Evolutionary conservation across 2,329 filamentous ascomycete species (phyloP).

Genomic region (Metarhizium album): DNA sequence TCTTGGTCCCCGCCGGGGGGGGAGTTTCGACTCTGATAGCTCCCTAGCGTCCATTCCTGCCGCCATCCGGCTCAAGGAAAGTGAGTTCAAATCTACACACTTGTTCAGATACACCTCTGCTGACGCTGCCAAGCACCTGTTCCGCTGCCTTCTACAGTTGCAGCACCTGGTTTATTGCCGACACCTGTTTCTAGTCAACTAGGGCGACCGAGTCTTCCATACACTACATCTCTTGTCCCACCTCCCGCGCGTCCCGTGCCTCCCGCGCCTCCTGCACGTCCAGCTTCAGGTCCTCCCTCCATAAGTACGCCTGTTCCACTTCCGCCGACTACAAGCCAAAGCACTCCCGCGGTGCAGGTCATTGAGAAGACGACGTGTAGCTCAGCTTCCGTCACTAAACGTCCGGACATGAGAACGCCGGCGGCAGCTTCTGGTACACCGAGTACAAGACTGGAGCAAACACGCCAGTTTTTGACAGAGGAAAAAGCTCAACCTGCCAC

Average conservation of each 20-base stretch:
- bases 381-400: not conserved
- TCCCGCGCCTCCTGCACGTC: not conserved
- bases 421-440: not conserved
- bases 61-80: not conserved
- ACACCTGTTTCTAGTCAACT: not conserved
- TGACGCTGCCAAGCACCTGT: not conserved
- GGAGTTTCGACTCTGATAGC: not conserved
- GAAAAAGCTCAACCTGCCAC: not conserved
- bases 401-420: not conserved
- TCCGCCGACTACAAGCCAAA: not conserved
- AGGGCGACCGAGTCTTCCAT: not conserved
- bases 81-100: not conserved
- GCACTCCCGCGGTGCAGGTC: not conserved
- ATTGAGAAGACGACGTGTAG: not conserved
- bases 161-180: not conserved
- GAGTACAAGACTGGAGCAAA: not conserved
- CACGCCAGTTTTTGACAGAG: not conserved
- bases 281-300: not conserved
- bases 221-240: not conserved
- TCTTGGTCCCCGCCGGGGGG: not conserved
- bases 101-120: not conserved
- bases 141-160: not conserved
- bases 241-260: not conserved
- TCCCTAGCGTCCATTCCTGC: not conserved
- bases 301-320: not conserved